Percentiles rank a stretch among this genome's conserved stretches.
phyloP scores from a whole-genome alignment of 176 grass and related monocot genomes.

The Luzula sylvatica region DNA sequence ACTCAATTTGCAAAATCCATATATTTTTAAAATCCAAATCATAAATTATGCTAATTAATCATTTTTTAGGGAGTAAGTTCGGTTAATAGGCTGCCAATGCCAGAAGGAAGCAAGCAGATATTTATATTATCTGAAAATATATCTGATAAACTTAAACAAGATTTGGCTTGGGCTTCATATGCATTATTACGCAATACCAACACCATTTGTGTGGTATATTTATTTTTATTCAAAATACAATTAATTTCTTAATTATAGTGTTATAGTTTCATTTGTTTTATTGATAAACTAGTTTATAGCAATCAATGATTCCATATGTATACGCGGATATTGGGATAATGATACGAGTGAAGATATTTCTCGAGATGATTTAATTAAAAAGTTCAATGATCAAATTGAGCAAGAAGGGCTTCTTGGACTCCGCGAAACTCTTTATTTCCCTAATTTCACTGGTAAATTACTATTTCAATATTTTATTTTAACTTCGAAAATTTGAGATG shows the following conservation, averaged over 20 bases:
- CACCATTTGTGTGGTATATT: slow-evolving; percentile 68
- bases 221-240: neutral
- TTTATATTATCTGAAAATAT: slow-evolving; percentile 63
- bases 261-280: neutral
- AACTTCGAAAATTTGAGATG: slow-evolving; percentile 19
- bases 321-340: slow-evolving; percentile 79
- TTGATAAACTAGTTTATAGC: slow-evolving; percentile 48
- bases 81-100: slow-evolving; percentile 38
- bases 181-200: slow-evolving; percentile 73
- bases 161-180: slow-evolving; percentile 78
- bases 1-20: neutral
- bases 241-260: neutral
- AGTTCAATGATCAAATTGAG: slow-evolving; percentile 59
- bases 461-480: neutral
- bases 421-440: slow-evolving; percentile 48
- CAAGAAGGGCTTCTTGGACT: slow-evolving; percentile 46
- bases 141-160: slow-evolving; percentile 40
- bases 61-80: slow-evolving; percentile 55
- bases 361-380: slow-evolving; percentile 38
- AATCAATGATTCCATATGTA: slow-evolving; percentile 39
- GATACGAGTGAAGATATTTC: slow-evolving; percentile 39
- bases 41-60: slow-evolving; percentile 4
- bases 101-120: slow-evolving; percentile 59
- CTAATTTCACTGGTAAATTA: slow-evolving; percentile 41
- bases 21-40: neutral